A percentile compares a stretch with the other conserved stretches of the same genome.
Conservation (phyloP, 169 alveolate genomes). For the Plasmodium malariae region DNA sequence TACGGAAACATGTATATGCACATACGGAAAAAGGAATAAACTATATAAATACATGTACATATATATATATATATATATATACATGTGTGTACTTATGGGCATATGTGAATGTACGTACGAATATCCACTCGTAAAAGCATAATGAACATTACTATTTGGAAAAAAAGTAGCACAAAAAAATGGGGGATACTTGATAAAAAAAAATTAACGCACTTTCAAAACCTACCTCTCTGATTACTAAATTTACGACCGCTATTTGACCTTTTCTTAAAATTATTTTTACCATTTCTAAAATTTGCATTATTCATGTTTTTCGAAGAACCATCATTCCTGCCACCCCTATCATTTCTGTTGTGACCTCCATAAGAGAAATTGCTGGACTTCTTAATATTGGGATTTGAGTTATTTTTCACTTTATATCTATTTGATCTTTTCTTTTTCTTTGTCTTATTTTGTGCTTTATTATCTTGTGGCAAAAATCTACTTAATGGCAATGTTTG, state of each 20-base stretch:
- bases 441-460: conserved; percentile 46
- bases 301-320: conserved; percentile 78
- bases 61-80: conserved; percentile 6
- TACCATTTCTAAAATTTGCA: conserved; percentile 22
- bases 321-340: conserved; percentile 56
- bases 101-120: conserved; percentile 20
- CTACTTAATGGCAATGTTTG: conserved; percentile 91
- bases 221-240: conserved; percentile 61
- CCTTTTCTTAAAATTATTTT: conserved; percentile 38
- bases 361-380: conserved; percentile 77
- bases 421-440: conserved; percentile 81
- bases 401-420: conserved; percentile 74
- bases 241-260: conserved; percentile 46
- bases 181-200: not conserved
- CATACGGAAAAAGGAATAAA: not conserved
- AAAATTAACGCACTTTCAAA: conserved; percentile 2
- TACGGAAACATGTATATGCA: too few relatives aligned
- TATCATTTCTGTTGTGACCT: conserved; percentile 79
- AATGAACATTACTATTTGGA: not conserved
- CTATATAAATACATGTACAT: not conserved
- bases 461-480: conserved; percentile 83
- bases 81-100: not conserved
- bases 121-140: not conserved
- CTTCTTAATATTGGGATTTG: conserved; percentile 55
- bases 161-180: not conserved